Evolutionary conservation across 768 basidiomycete genomes (phyloP).

Genomic region (Tricholoma saponaceum): DNA sequence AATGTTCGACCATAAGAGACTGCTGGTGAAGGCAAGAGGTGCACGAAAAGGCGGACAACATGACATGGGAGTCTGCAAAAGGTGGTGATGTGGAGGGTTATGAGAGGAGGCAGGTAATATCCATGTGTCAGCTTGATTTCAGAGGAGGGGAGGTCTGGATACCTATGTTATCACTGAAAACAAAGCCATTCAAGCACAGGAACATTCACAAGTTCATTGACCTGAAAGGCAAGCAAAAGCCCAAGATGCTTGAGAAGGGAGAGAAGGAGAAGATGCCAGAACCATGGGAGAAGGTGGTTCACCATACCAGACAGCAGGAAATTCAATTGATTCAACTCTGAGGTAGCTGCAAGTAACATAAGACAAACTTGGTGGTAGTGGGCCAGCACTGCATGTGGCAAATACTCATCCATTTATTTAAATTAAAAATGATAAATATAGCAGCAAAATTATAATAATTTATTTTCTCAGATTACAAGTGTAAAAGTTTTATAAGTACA

Average conservation of each 20-base stretch:
- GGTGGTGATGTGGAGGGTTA: background rate
- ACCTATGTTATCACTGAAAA: background rate
- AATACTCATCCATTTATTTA: constrained; percentile 1
- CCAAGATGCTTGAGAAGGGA: background rate
- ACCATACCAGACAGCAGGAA: background rate
- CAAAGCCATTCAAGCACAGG: background rate
- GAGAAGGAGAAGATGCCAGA: background rate
- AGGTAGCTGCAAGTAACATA: background rate
- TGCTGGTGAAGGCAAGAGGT: background rate
- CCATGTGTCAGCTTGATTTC: background rate
- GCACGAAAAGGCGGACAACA: background rate
- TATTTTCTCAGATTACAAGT: background rate
- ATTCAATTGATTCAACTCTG: background rate
- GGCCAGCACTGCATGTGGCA: constrained; percentile 1
- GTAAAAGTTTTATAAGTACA: background rate
- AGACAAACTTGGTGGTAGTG: background rate
- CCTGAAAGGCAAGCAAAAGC: background rate
- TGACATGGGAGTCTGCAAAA: background rate
- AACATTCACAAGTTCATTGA: background rate
- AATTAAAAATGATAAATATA: too few relatives aligned
- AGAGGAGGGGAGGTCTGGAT: background rate
- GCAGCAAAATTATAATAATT: background rate
- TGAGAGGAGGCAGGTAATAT: background rate
- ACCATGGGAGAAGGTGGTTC: background rate
- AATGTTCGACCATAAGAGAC: background rate